These are phyloP conservation scores for Ophiostoma australiae DNA, from an alignment of 2,329 filamentous ascomycete species.

Conservation along the genomic window DNA sequence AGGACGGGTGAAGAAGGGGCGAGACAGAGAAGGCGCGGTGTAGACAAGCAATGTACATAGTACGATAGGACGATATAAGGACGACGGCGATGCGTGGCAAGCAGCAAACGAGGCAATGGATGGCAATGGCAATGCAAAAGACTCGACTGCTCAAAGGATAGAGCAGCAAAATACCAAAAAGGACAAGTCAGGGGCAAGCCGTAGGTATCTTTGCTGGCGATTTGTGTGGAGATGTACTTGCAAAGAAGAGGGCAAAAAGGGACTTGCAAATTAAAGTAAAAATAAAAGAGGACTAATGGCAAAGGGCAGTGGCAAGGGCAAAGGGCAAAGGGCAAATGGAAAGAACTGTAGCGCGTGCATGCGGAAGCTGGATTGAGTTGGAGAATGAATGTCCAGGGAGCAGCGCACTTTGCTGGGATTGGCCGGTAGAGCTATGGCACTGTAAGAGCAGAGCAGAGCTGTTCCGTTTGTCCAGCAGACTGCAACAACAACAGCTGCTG, in stretches of 20 bases:
- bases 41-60: too few species aligned
- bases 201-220: background rate
- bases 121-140: background rate
- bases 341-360: background rate
- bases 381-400: background rate
- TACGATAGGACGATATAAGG: background rate
- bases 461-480: background rate
- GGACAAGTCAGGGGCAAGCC: background rate
- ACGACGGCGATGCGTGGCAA: background rate
- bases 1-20: constrained; percentile 13
- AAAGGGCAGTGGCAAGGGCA: background rate
- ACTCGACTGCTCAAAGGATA: too few species aligned
- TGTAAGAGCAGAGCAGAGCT: background rate
- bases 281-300: background rate
- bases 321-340: constrained; percentile 1
- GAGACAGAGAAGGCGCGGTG: background rate
- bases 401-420: background rate
- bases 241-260: background rate
- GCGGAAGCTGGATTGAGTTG: background rate
- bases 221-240: background rate
- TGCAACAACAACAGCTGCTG: background rate
- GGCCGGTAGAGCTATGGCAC: background rate
- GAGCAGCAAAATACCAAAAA: background rate
- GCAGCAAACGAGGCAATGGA: too few species aligned
- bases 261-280: too few species aligned